Conservation (phyloP, 768 basidiomycete genomes). For the Tremella yokohamensis region DNA sequence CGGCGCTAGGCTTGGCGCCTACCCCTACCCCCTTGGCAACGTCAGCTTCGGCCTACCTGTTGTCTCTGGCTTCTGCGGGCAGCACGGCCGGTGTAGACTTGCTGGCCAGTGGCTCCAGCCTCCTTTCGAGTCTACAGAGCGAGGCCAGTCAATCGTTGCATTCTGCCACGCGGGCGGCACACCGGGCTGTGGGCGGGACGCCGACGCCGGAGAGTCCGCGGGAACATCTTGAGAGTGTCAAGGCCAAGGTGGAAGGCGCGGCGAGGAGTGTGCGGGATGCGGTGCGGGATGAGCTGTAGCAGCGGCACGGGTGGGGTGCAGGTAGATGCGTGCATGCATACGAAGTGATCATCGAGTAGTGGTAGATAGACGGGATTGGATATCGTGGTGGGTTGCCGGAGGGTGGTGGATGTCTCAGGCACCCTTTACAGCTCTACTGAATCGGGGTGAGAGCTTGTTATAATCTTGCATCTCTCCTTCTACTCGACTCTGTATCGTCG, state of each 20-base stretch:
- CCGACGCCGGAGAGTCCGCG: slow-evolving; percentile 23
- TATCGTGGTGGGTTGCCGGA: no score
- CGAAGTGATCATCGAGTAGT: no score
- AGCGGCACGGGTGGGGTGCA: no score
- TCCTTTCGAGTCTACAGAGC: slow-evolving; percentile 1
- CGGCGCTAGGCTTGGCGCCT: slow-evolving; percentile 15
- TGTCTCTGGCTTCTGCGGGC: slow-evolving; percentile 21
- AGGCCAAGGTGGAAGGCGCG: slow-evolving; percentile 10
- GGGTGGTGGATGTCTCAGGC: no score
- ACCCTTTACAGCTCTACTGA: no score
- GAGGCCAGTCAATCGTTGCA: slow-evolving; percentile 19
- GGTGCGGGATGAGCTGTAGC: no score
- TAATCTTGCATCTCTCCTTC: no score
- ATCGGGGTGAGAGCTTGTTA: no score
- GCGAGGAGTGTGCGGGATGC: background rate
- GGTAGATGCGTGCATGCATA: no score
- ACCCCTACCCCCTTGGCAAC: slow-evolving; percentile 24
- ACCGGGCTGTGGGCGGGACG: slow-evolving; percentile 33
- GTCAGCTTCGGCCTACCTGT: slow-evolving; percentile 35
- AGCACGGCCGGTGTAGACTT: slow-evolving; percentile 20
- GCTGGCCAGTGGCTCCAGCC: slow-evolving; percentile 20
- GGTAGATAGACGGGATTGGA: no score
- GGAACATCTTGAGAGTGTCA: slow-evolving; percentile 19
- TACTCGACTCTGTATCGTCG: no score
- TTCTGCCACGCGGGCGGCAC: slow-evolving; percentile 32